Evolutionary conservation across 805 yeast genomes (phyloP).

Genomic region (Jamesozyma piceae): DNA sequence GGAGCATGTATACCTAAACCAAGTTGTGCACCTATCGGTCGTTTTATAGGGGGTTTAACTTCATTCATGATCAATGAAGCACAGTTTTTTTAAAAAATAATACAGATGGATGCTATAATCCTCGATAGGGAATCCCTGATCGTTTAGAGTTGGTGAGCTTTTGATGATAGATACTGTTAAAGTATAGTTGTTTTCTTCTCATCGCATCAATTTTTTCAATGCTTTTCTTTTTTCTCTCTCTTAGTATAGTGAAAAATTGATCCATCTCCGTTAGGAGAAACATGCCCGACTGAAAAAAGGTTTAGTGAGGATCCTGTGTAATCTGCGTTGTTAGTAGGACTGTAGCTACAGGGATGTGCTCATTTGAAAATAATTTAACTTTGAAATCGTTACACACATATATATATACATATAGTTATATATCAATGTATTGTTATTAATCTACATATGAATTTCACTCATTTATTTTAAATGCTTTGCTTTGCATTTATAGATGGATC

Average conservation of each 20-base stretch:
- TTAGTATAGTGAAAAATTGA: not conserved
- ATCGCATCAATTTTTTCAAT: slow-evolving; percentile 1
- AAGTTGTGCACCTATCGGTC: slow-evolving; percentile 19
- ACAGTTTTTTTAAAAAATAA: not conserved
- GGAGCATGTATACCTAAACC: slow-evolving; percentile 17
- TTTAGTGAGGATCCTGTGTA: no score
- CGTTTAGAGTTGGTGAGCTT: no score
- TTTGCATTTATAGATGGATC: slow-evolving; percentile 19
- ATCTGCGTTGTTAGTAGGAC: no score
- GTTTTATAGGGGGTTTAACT: slow-evolving; percentile 10
- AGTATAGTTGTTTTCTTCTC: not conserved
- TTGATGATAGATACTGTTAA: no score
- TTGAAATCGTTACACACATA: not conserved
- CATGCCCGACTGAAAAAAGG: no score
- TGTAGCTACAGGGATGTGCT: no score
- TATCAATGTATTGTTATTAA: no score
- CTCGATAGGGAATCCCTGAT: not conserved
- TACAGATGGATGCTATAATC: not conserved
- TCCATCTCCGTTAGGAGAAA: not conserved
- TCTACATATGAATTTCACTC: not conserved
- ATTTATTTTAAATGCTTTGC: not conserved
- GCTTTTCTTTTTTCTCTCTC: not conserved
- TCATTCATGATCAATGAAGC: slow-evolving; percentile 3
- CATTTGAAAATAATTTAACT: no score
- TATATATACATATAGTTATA: no score